These are phyloP conservation scores for Fusarium lateritium DNA, from an alignment of 2,329 filamentous ascomycete genomes.

Conservation along the genomic window DNA sequence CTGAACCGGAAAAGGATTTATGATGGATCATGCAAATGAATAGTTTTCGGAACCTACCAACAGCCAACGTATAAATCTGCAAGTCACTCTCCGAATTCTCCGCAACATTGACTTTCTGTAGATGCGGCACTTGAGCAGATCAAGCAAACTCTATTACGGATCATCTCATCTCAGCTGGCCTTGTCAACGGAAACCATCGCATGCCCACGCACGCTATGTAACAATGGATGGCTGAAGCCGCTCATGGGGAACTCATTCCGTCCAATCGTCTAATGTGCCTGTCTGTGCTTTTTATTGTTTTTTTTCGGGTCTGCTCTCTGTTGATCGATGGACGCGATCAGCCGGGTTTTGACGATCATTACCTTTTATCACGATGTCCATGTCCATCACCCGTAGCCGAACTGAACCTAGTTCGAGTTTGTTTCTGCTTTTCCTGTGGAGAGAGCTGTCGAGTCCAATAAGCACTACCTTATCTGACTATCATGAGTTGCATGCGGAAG, in stretches of 20 bases:
- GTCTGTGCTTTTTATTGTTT: conserved; percentile 25
- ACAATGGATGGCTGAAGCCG: not conserved
- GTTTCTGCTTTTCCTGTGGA: conserved; percentile 1
- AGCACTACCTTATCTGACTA: not conserved
- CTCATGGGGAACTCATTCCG: conserved; percentile 1
- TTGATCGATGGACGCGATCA: conserved; percentile 37
- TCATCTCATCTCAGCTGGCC: conserved; percentile 19
- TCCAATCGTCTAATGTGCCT: conserved; percentile 5
- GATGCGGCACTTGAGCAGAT: conserved; percentile 1
- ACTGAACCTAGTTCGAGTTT: conserved; percentile 26
- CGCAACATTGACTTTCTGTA: conserved; percentile 11
- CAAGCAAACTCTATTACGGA: conserved; percentile 15
- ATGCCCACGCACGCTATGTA: conserved; percentile 10
- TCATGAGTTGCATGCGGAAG: conserved; percentile 6
- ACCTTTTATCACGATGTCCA: conserved; percentile 16
- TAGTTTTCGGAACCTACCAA: not conserved
- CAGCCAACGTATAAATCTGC: not conserved
- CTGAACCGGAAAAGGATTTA: not conserved
- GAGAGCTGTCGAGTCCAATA: not conserved
- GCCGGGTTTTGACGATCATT: conserved; percentile 31
- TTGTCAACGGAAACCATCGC: conserved; percentile 22
- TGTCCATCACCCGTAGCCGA: conserved; percentile 39
- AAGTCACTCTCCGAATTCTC: not conserved
- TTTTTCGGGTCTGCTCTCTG: conserved; percentile 5
- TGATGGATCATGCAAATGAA: not conserved